Conservation (phyloP, 1,139 yeast genomes). For the Pneumocystis wakefieldiae region DNA sequence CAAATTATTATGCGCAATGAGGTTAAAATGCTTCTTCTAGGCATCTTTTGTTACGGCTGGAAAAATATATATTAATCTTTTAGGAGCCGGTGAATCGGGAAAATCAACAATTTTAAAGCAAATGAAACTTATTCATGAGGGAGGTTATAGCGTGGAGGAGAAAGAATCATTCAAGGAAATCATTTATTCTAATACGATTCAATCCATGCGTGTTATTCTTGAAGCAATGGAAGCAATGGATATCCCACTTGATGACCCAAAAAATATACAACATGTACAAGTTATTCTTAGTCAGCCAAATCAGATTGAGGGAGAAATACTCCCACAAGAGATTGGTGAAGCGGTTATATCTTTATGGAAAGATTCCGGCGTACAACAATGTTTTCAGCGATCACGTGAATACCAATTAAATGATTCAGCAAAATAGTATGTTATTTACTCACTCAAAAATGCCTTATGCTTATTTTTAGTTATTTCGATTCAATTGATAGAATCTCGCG, state of each 20-base stretch:
- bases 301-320: slow-evolving; percentile 15
- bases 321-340: slow-evolving; percentile 16
- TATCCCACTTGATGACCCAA: slow-evolving; percentile 12
- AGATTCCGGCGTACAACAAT: slow-evolving; percentile 43
- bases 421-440: slow-evolving; percentile 28
- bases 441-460: slow-evolving; percentile 4
- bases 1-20: slow-evolving; percentile 35
- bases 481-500: slow-evolving; percentile 29
- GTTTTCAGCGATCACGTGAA: slow-evolving; percentile 50
- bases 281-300: slow-evolving; percentile 13
- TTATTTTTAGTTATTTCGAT: slow-evolving; percentile 11
- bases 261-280: slow-evolving; percentile 11
- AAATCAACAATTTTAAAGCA: slow-evolving; percentile 93
- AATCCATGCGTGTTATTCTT: slow-evolving; percentile 70
- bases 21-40: slow-evolving; percentile 17
- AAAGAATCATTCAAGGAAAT: slow-evolving; percentile 69
- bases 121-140: slow-evolving; percentile 68
- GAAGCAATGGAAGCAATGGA: slow-evolving; percentile 22
- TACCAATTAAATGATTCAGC: slow-evolving; percentile 85
- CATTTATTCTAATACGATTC: slow-evolving; percentile 89
- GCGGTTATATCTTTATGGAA: slow-evolving; percentile 33
- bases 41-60: slow-evolving; percentile 3
- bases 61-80: slow-evolving; percentile 48
- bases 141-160: slow-evolving; percentile 71
- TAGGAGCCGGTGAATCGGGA: slow-evolving; percentile 95